Percentiles rank a stretch among this genome's conserved stretches.
phyloP scores from a whole-genome alignment of 23 red algal genomes.

The Pyropia yezoensis region DNA sequence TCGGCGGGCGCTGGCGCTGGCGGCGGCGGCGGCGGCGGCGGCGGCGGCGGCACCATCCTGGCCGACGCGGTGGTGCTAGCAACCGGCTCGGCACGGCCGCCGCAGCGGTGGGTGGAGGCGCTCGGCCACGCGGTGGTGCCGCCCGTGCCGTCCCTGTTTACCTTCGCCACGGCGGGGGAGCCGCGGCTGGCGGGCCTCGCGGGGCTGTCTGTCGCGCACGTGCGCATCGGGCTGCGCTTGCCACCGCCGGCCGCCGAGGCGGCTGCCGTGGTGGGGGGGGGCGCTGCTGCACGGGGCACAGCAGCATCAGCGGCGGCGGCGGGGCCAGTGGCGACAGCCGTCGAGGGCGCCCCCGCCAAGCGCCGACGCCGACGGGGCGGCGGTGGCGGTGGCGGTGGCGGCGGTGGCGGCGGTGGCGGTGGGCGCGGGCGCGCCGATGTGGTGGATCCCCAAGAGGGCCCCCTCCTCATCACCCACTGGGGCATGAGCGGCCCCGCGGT shows the following conservation, averaged over 20 bases:
- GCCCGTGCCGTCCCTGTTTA: slow-evolving; percentile 67
- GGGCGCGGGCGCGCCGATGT: no score
- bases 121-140: slow-evolving; percentile 54
- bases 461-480: slow-evolving; percentile 81
- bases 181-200: slow-evolving; percentile 44
- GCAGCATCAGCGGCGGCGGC: no score
- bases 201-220: slow-evolving; percentile 18
- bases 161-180: slow-evolving; percentile 41
- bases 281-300: no score
- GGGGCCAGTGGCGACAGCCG: no score
- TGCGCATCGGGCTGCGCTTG: no score
- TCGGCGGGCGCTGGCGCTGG: not conserved
- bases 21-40: slow-evolving; percentile 8
- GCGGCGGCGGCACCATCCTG: not conserved
- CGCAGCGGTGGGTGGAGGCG: slow-evolving; percentile 22
- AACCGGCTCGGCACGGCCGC: slow-evolving; percentile 33
- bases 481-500: slow-evolving; percentile 83
- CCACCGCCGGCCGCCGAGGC: no score
- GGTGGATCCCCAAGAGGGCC: slow-evolving; percentile 35
- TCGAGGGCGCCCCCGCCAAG: no score
- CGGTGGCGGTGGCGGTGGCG: no score
- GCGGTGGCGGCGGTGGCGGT: no score
- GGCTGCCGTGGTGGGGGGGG: no score
- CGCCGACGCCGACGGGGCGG: no score
- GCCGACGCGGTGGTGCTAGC: slow-evolving; percentile 45